A percentile compares a stretch with the other conserved stretches of the same genome.
Evolutionary conservation across 2,329 filamentous ascomycete species (phyloP).

Genomic region (Emmonsia crescens): DNA sequence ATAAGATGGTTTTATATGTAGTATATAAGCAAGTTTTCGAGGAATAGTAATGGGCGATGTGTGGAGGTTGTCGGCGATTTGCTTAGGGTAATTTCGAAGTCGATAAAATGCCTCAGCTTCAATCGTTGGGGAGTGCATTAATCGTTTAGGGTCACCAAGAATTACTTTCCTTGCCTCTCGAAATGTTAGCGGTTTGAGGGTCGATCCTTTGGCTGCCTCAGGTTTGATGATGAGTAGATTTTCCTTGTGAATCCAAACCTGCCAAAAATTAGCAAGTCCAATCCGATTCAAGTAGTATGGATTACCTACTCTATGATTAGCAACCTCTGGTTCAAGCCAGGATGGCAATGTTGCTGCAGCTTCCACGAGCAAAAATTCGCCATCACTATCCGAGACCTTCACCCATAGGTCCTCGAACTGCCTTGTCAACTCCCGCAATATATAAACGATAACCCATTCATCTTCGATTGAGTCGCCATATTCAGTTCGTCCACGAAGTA

Average conservation of each 20-base stretch:
- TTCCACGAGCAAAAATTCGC: slow-evolving; percentile 90
- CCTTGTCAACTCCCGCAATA: slow-evolving; percentile 70
- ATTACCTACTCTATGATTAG: slow-evolving; percentile 56
- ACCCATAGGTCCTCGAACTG: slow-evolving; percentile 67
- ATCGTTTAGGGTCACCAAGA: slow-evolving; percentile 41
- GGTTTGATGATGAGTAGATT: slow-evolving; percentile 60
- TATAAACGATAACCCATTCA: slow-evolving; percentile 91
- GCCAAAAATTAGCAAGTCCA: slow-evolving; percentile 6
- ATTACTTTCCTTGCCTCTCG: slow-evolving; percentile 55
- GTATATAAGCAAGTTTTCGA: slow-evolving; percentile 66
- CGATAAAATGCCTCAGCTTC: slow-evolving; percentile 88
- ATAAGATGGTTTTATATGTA: slow-evolving; percentile 63
- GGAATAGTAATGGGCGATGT: slow-evolving; percentile 63
- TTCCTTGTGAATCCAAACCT: slow-evolving; percentile 77
- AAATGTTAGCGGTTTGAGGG: slow-evolving; percentile 45
- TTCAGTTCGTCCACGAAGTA: slow-evolving; percentile 66
- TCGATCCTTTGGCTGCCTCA: slow-evolving; percentile 39
- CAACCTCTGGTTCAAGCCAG: slow-evolving; percentile 87
- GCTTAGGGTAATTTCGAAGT: slow-evolving; percentile 67
- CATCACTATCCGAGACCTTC: slow-evolving; percentile 74
- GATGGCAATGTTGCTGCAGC: slow-evolving; percentile 76
- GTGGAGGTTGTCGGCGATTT: slow-evolving; percentile 67
- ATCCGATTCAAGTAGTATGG: not conserved
- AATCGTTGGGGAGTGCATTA: slow-evolving; percentile 62
- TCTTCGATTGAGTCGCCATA: slow-evolving; percentile 94